A percentile compares a stretch with the other conserved stretches of the same genome.
phyloP scores from a whole-genome alignment of 2,329 filamentous ascomycete species.

The Didymella glomerata region DNA sequence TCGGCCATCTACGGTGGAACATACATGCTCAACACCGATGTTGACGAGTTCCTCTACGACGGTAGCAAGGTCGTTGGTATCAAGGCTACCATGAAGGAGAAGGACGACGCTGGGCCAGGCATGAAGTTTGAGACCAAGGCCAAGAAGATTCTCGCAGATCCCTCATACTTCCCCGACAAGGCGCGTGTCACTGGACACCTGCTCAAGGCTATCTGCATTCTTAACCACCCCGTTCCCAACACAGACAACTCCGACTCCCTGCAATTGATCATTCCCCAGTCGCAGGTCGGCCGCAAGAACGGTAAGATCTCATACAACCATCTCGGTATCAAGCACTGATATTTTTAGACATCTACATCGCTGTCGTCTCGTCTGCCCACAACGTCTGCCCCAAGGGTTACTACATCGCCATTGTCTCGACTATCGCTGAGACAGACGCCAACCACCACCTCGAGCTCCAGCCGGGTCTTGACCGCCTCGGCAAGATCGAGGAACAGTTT shows the following conservation, averaged over 20 bases:
- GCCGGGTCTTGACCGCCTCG: constrained; percentile 89
- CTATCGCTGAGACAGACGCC: constrained; percentile 87
- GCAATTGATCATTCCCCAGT: constrained; percentile 97
- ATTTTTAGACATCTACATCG: constrained; percentile 86
- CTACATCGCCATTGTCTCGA: constrained; percentile 98
- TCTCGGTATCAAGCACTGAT: constrained; percentile 16
- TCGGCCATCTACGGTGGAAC: constrained; percentile 98
- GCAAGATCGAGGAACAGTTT: constrained; percentile 95
- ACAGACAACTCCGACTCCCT: constrained; percentile 88
- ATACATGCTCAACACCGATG: constrained; percentile 97
- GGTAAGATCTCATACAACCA: constrained; percentile 64
- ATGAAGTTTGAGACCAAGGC: constrained; percentile 98
- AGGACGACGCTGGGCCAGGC: constrained; percentile 73
- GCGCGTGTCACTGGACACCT: constrained; percentile 87
- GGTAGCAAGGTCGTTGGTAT: constrained; percentile 89
- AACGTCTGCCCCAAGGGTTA: constrained; percentile 99
- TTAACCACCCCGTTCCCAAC: constrained; percentile 92
- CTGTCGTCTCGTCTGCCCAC: constrained; percentile 92
- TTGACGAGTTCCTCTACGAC: constrained; percentile 90
- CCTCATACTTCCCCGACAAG: constrained; percentile 94
- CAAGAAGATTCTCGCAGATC: constrained; percentile 94
- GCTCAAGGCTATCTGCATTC: constrained; percentile 94
- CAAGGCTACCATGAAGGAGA: constrained; percentile 94
- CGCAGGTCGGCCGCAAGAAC: constrained; percentile 94
- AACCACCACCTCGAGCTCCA: constrained; percentile 97